Evolutionary conservation across 208 protist genomes (phyloP), one percentile per base, ranked within the genome.

Genomic region (Porcisia hertigi): DNA sequence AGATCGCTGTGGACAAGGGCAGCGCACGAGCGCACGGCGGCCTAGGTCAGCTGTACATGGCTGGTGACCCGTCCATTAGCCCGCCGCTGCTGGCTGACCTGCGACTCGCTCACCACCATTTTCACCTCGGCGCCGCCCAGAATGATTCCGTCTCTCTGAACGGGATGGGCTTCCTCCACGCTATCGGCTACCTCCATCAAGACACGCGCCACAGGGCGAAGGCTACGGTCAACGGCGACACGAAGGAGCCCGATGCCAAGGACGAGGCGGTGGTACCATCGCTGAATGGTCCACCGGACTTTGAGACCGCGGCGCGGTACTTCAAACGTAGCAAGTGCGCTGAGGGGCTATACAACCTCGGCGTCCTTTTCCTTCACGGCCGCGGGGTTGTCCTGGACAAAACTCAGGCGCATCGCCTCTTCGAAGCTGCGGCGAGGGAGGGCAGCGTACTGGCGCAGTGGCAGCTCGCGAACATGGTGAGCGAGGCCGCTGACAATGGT

Each of bases 131-230:
- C 54, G 81, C 77, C n/a, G 49, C 55, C 11, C 71, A 66, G 66
- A 55, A 79, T 2, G 89, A 97, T 71, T 59, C 85, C 2, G 55
- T 85, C 8, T 88, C 91, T 1, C 71, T 90, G 7, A 97, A 97
- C 70, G 95, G 93, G 8, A 67, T 98, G 12, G 95, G 94, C 41
- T 96, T 90, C 58, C 74, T 98, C 45, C 87, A 97, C 79, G 81
- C 90, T 2, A 80, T 91, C n/a, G 94, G 94, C 34, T 91, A 86
- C 62, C 82, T 94, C 14, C 65, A 83, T 11, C 60, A 86, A 45
- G 83, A 83, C 52, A 58, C 18, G 36, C 54, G 45, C 20, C 20
- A 59, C 54, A 57, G 41, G 41, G 69, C 43, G 43, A 23, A 34
- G 12, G 67, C 23, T 39, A 3, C 39, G 30, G 9, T 30, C 45